Evolutionary conservation across 441 rosid genomes (phyloP).

Genomic region (Sinapis alba): DNA sequence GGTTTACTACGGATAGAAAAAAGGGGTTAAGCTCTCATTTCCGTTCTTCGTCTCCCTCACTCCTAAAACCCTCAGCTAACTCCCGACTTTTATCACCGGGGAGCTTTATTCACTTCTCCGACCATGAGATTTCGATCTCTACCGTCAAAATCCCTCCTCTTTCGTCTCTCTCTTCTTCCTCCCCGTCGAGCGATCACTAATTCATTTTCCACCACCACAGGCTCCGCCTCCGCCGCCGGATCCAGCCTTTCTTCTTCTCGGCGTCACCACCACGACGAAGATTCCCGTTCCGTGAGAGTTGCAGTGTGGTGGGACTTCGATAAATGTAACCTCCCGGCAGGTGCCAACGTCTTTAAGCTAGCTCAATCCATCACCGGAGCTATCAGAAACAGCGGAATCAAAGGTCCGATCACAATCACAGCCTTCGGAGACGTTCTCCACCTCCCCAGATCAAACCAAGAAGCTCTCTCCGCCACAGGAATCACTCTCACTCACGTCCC

Average conservation of each 20-base stretch:
- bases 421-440: slow-evolving; percentile 77
- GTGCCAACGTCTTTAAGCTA: slow-evolving; percentile 60
- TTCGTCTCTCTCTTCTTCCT: slow-evolving; percentile 26
- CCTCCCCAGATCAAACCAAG: slow-evolving; percentile 64
- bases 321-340: slow-evolving; percentile 67
- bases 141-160: slow-evolving; percentile 15
- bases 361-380: slow-evolving; percentile 60
- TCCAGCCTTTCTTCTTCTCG: slow-evolving; percentile 26
- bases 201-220: slow-evolving; percentile 21
- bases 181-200: slow-evolving; percentile 36
- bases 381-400: slow-evolving; percentile 69
- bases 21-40: slow-evolving; percentile 30
- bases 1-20: slow-evolving; percentile 2
- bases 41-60: slow-evolving; percentile 20
- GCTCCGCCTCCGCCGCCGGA: slow-evolving; percentile 13
- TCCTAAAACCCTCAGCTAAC: slow-evolving; percentile 36
- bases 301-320: slow-evolving; percentile 98
- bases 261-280: slow-evolving; percentile 48
- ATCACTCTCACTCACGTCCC: slow-evolving; percentile 72
- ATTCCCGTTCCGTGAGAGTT: slow-evolving; percentile 60
- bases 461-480: slow-evolving; percentile 75
- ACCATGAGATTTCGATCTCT: slow-evolving; percentile 24
- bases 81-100: neutral
- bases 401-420: slow-evolving; percentile 80
- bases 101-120: slow-evolving; percentile 14